These are phyloP conservation scores for Paraconiothyrium brasiliense DNA, from an alignment of 2,329 filamentous ascomycete species.

Conservation along the genomic window DNA sequence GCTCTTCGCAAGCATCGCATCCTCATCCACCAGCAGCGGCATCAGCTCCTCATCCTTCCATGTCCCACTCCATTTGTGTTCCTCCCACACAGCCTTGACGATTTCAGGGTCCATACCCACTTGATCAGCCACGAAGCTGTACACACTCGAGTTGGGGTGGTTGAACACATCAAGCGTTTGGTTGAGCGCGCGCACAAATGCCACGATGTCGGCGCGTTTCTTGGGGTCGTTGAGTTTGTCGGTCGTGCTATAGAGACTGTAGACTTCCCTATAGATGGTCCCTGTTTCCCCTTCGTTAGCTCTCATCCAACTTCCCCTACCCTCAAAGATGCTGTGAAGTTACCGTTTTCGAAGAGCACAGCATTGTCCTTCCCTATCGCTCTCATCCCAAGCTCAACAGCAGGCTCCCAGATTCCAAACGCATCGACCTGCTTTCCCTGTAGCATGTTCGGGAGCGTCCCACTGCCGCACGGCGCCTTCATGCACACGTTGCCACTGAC, in stretches of 20 bases:
- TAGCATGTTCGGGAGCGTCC: conserved; percentile 31
- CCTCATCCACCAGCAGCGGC: conserved; percentile 35
- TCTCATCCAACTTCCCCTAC: not conserved
- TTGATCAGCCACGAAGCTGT: conserved; percentile 26
- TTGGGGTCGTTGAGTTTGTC: conserved; percentile 30
- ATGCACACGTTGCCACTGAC: conserved; percentile 32
- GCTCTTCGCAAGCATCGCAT: conserved; percentile 31
- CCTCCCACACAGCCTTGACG: conserved; percentile 34
- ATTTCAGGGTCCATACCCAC: conserved; percentile 29
- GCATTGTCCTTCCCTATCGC: conserved; percentile 28
- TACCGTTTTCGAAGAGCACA: conserved; percentile 31
- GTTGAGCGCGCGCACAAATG: conserved; percentile 37
- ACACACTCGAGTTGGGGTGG: conserved; percentile 27
- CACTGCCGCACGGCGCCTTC: conserved; percentile 30
- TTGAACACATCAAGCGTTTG: conserved; percentile 31
- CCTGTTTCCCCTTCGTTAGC: not conserved
- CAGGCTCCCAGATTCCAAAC: conserved; percentile 40
- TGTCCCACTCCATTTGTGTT: conserved; percentile 35
- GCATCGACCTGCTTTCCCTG: conserved; percentile 29
- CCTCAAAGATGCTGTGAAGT: not conserved
- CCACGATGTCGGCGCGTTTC: conserved; percentile 34
- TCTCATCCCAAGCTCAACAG: conserved; percentile 32
- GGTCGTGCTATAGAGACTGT: conserved; percentile 34
- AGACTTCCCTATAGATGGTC: conserved; percentile 37
- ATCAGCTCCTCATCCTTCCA: conserved; percentile 28